Base-by-base conservation (phyloP, 2,329 filamentous ascomycete genomes). In the Pseudonectria foliicola region DNA sequence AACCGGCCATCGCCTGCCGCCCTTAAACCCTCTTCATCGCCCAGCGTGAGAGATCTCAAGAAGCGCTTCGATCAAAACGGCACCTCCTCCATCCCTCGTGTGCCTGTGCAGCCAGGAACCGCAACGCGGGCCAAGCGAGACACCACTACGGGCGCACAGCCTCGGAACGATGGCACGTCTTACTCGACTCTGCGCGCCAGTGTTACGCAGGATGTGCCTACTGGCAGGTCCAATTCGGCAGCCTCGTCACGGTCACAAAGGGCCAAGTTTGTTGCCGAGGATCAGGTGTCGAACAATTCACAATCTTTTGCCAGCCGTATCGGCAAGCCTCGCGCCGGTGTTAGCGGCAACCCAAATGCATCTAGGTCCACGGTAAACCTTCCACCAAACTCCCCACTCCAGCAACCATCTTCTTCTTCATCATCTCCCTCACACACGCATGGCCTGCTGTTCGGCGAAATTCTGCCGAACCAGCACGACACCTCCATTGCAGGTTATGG, bases 11-110 rank as follows among this genome's bases (percentile, higher is more conserved):
- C 38, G 30, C 45, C 50, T 29, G 45, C 46, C 29, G 45, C 54
- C 35, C 62, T 53, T 41, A 46, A 59, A 33, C 50, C 53, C 27
- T 52, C 53, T 33, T 53, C 56, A 30, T 50, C 61, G 46, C 70
- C 78, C n/a, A 89, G 82, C 40, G 83, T 92, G 48, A 86, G 82
- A 61, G 85, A 92, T 54, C 68, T 92, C 43, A 80, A 85, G 51
- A 85, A 81, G 59, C 80, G 75, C 35, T 92, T 90, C 62, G 84
- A 90, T 58, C 77, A 80, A 53, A 77, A 70, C 46, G 65, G 58
- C 43, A 38, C 44, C 27, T 52, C 57, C 40, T 49, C 58, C 28
- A 53, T 61, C 35, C 46, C 57, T 36, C 62, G 61, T 42, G 61
- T 59, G 45, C 53, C 59, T 34, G 39, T 54, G 26, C 50, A 55